Base-by-base conservation (phyloP, 495 filamentous ascomycete genomes). In the Darksidea phi region DNA sequence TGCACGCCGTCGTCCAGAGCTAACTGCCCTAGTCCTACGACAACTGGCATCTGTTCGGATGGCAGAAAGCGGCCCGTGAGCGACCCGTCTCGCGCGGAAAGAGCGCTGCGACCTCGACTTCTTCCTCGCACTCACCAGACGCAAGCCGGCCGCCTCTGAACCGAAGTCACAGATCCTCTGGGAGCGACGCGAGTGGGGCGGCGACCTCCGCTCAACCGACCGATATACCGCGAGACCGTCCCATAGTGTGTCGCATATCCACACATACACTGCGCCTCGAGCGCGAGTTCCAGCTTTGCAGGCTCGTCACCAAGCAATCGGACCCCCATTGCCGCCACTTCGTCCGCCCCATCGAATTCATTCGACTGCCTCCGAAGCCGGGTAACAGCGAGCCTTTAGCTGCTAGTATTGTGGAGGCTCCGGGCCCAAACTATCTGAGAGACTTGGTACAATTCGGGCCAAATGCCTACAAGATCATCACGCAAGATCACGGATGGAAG, bases 181-280 rank as follows among this genome's bases (percentile, higher is more conserved):
- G 62, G 28, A 69, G 66, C 61, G 59, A 67, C 60, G 61, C 51
- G 42, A 67, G 56, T 47, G 38, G 17, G 25, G 12, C 50, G 18
- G 28, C 56, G n/a, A 45, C 3, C 28, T 21, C 37, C 10, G 32
- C 55, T 15, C 41, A 32, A 11, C 25, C 17, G 5, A 3, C 26
- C 21, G 59, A 63, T 17, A 21, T 50, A 17, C 63, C 63, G 1
- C 25, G 37, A 34, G 53, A 59, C 25, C 24, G 59, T 8, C 74
- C 75, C 2, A 84, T 96, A 13, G 75, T 95, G 25, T 91, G 89
- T 43, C 81, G 89, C 10, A 79, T 95, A 26, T 95, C 91, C 0
- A 85, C 81, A 54, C 89, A 95, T 72, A 78, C 83, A 12, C 78
- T 95, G 43, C 82, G 90, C 18, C 80, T 95, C 48, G 91, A 96